These are phyloP conservation scores for Elongisporangium prolatum DNA, from an alignment of 352 stramenopile genomes.

Conservation along the genomic window DNA sequence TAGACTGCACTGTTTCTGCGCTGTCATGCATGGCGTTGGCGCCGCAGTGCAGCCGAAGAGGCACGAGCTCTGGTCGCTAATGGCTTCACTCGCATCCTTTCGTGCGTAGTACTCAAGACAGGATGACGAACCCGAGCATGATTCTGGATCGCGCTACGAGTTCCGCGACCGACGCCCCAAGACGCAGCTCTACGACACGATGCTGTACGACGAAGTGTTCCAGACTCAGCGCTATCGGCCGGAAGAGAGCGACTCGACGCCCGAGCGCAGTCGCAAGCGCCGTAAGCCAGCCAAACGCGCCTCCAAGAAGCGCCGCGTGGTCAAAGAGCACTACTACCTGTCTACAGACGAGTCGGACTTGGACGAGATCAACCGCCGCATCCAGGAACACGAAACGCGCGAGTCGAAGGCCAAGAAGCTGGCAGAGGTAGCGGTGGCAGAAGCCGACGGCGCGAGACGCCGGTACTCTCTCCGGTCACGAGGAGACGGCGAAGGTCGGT, in stretches of 20 bases:
- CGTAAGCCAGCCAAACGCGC: background rate
- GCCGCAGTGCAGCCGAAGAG: conserved; percentile 5
- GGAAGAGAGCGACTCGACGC: conserved; percentile 13
- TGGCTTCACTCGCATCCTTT: conserved; percentile 7
- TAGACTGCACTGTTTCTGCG: background rate
- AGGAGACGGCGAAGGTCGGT: conserved; percentile 21
- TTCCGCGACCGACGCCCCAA: conserved; percentile 51
- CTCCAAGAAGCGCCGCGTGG: conserved; percentile 3
- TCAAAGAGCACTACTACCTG: conserved; percentile 20
- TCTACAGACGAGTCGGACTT: conserved; percentile 44
- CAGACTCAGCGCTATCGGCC: conserved; percentile 19
- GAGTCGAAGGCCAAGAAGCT: conserved; percentile 16
- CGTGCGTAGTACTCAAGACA: conserved; percentile 7
- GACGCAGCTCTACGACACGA: conserved; percentile 55
- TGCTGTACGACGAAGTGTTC: conserved; percentile 72
- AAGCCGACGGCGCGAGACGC: conserved; percentile 12
- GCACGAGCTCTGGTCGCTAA: conserved; percentile 11
- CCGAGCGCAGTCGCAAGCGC: conserved; percentile 14
- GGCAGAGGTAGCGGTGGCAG: conserved; percentile 15
- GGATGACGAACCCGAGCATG: conserved; percentile 9
- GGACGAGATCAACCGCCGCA: conserved; percentile 46
- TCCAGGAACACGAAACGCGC: conserved; percentile 37
- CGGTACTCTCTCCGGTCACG: conserved; percentile 58
- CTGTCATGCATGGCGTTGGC: background rate
- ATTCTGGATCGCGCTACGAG: conserved; percentile 36